Evolutionary conservation across 805 yeast genomes (phyloP), one percentile per base, ranked within the genome.

Genomic region (Cyberlindnera nakhonratchasimensis): DNA sequence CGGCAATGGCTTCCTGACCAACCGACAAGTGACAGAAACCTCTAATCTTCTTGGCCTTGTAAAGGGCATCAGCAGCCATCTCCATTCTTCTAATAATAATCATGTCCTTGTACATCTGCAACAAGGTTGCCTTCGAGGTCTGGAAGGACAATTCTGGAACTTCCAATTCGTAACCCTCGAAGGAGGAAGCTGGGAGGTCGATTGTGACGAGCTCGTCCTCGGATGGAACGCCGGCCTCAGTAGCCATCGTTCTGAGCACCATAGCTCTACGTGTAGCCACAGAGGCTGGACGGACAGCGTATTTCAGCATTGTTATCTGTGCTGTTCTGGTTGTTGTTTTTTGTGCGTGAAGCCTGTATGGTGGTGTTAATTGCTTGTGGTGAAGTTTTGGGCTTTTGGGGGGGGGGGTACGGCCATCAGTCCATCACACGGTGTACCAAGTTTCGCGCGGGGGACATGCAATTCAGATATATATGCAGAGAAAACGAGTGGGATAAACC

Each of bases 1-100:
- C 97, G 50, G 99, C 96, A 69, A 93, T 80, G 51, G 99, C 99
- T 74, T 93, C 99, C 74, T 93, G 99, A 62, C 99, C 99, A 51
- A 87, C 89, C 12, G 96, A 86, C 73, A 93, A 79, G 70, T 93
- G 99, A 72, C 99, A 93, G 82, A 93, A 93, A 58, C 99, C 99
- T 75, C 98, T 81, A 62, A 93, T 90, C 73, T 91, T 89, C 77
- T 93, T 93, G 60, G 98, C 96, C 75, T 93, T 93, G 77, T 93
- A 93, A 52, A 93, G 74, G 24, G 97, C 98, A 66, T 93, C 99
- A 48, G 98, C 81, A 31, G 96, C 95, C 96, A 93, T 91, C 74
- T 93, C 99, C 93, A 93, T 82, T 71, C 99, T 86, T 77, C 96
- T 82, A 64, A 91, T 81, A 54, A 83, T 70, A 54, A 84, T 80